phyloP scores from a whole-genome alignment of 257 asterid species.

The Solanum piurae region DNA sequence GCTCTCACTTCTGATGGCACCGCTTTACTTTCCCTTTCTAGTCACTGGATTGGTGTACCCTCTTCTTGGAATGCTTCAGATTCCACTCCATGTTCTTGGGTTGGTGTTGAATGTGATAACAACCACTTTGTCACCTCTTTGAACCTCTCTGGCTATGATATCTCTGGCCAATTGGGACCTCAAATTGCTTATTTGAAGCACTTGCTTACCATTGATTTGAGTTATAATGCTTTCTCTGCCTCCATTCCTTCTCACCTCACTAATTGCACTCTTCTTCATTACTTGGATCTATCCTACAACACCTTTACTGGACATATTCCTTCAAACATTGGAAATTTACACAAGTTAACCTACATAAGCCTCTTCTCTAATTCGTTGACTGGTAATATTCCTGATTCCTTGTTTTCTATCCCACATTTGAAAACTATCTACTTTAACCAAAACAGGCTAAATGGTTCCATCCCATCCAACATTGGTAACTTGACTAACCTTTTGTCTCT shows the following conservation, averaged over 20 bases:
- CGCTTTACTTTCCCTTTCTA: slow-evolving; percentile 45
- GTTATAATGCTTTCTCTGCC: slow-evolving; percentile 39
- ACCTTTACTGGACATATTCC: slow-evolving; percentile 53
- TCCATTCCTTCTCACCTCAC: slow-evolving; percentile 37
- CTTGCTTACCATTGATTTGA: slow-evolving; percentile 31
- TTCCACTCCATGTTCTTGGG: slow-evolving; percentile 78
- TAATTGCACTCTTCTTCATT: slow-evolving; percentile 33
- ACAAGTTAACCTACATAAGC: slow-evolving; percentile 20
- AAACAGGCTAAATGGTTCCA: slow-evolving; percentile 56
- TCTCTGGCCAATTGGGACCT: slow-evolving; percentile 63
- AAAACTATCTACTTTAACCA: slow-evolving; percentile 20
- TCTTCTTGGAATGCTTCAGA: slow-evolving; percentile 75
- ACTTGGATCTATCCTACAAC: slow-evolving; percentile 46
- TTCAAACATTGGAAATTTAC: slow-evolving; percentile 37
- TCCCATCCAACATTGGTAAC: slow-evolving; percentile 45
- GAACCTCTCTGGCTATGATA: slow-evolving; percentile 36
- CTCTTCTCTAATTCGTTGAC: slow-evolving; percentile 39
- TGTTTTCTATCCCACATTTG: slow-evolving; percentile 43
- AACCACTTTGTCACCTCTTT: slow-evolving; percentile 20
- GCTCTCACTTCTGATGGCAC: slow-evolving; percentile 48
- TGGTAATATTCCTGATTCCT: slow-evolving; percentile 51
- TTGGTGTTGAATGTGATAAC: slow-evolving; percentile 51
- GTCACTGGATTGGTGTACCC: slow-evolving; percentile 54
- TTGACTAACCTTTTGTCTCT: slow-evolving; percentile 21
- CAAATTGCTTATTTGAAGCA: slow-evolving; percentile 42